phyloP scores from a whole-genome alignment of 1,284 basidiomycete genomes.

The Ceratobasidium sp. region DNA sequence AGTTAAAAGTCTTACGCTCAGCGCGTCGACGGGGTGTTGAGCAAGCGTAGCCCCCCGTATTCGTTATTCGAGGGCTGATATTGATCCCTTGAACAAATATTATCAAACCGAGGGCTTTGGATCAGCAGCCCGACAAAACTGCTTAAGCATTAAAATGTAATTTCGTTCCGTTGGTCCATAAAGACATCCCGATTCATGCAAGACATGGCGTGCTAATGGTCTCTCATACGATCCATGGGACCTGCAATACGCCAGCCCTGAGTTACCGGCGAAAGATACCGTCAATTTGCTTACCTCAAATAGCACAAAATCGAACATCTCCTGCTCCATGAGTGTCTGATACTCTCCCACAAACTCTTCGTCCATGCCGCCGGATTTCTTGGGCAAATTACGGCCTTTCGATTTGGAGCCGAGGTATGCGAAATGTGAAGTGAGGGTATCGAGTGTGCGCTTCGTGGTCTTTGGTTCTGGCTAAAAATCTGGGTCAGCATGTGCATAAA shows the following conservation, averaged over 20 bases:
- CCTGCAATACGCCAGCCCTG: constrained; percentile 55
- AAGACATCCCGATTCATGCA: constrained; percentile 17
- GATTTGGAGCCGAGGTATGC: constrained; percentile 81
- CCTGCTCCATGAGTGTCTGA: constrained; percentile 90
- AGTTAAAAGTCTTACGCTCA: not conserved
- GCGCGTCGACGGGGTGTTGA: not conserved
- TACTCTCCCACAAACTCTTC: constrained; percentile 89
- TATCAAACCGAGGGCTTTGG: not conserved
- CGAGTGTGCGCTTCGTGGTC: constrained; percentile 82
- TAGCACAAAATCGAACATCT: constrained; percentile 93
- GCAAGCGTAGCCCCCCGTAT: not conserved
- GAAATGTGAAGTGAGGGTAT: constrained; percentile 81
- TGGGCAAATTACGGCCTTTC: constrained; percentile 63
- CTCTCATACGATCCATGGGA: constrained; percentile 76
- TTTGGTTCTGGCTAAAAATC: constrained; percentile 85
- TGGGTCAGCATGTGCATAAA: not conserved
- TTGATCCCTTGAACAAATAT: constrained; percentile 19
- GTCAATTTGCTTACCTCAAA: constrained; percentile 64
- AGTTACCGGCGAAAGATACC: not conserved
- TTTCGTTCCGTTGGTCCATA: constrained; percentile 27
- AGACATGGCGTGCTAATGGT: not conserved
- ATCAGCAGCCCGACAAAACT: not conserved
- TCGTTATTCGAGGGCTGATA: constrained; percentile 9
- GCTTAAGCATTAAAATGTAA: constrained; percentile 18
- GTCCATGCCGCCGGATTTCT: constrained; percentile 59